Evolutionary conservation across 2,329 filamentous ascomycete species (phyloP), one percentile per base, ranked within the genome.

Genomic region (Tolypocladium paradoxum): DNA sequence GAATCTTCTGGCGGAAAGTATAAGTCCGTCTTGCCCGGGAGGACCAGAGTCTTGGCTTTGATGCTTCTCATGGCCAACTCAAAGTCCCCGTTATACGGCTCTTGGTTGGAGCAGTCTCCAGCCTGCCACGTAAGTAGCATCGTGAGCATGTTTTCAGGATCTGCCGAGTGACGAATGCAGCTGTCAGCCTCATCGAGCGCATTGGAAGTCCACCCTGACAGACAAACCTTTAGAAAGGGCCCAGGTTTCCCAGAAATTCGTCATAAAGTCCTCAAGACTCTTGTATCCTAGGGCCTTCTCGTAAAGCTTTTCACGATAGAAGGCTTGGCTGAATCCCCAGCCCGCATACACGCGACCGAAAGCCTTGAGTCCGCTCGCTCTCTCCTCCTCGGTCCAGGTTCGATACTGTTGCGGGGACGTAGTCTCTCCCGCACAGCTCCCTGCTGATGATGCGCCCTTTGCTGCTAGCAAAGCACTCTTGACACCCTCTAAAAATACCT

Each of bases 1-100:
- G 85, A 90, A 58, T 91, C 88, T 61, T 91, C 87, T 0, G 87
- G 86, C 51, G 88, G 85, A 58, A 93, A 92, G 64, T 92, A 92
- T 5, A 92, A 73, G 63, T 92, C 88, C 0, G 86, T 90, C 64
- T 87, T 82, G 24, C 75, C 70, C 0, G 88, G 88, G 16, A 91
- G 66, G 4, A 92, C 84, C 43, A 92, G 68, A 0, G 80, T 83
- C 60, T 83, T 88, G 1, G 87, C 84, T 64, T 85, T 87, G 66
- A 92, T 90, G 3, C 73, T 76, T 48, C 75, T 73, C 79, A 92
- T 76, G 0, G 85, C 82, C 51, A 77, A 76, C 54, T 77, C 76
- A 57, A 90, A 85, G 56, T 87, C 70, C 1, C 80, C 83, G 54
- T 84, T 77, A 57, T 87, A 90, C 3, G 81, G 83, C 52, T 82